Evolutionary conservation across 192 early-diverging fungal species (phyloP).

Genomic region (Allomyces macrogynus): DNA sequence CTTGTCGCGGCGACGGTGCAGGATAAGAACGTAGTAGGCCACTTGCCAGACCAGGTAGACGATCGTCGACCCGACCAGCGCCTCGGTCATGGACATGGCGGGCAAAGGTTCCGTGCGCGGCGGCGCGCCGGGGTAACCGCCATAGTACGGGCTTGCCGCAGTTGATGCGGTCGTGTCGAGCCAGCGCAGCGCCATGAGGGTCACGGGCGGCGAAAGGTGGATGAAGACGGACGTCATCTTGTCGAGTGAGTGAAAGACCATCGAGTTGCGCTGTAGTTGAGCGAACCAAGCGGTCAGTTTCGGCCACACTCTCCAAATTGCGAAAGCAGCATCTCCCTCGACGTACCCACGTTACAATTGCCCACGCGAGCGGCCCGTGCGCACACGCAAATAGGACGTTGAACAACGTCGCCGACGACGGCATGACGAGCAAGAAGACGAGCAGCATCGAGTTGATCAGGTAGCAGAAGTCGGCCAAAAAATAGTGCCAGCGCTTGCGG

Average conservation of each 20-base stretch:
- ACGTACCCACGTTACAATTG: constrained; percentile 15
- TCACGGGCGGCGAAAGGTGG: constrained; percentile 15
- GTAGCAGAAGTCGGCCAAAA: constrained; percentile 13
- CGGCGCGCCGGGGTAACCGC: neutral
- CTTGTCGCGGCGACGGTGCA: constrained; percentile 13
- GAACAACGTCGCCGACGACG: constrained; percentile 8
- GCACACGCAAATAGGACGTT: constrained; percentile 9
- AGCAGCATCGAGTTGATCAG: constrained; percentile 12
- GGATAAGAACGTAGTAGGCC: constrained; percentile 15
- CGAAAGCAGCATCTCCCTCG: too few species aligned
- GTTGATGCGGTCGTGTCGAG: constrained; percentile 1
- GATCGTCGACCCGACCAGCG: constrained; percentile 5
- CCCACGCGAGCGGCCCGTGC: constrained; percentile 16
- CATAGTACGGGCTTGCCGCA: neutral
- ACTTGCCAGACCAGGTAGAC: constrained; percentile 19
- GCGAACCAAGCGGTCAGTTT: too few species aligned
- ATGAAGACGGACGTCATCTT: constrained; percentile 12
- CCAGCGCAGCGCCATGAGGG: constrained; percentile 15
- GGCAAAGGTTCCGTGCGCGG: neutral
- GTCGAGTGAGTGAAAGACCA: constrained; percentile 22
- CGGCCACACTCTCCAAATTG: too few species aligned
- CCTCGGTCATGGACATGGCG: constrained; percentile 6
- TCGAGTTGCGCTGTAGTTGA: constrained; percentile 10
- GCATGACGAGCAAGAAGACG: constrained; percentile 9
- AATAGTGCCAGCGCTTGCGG: constrained; percentile 9